Percentiles rank a stretch among this genome's conserved stretches.
Evolutionary conservation across 306 rosid species (phyloP).

Genomic region (Fragaria vesca): DNA sequence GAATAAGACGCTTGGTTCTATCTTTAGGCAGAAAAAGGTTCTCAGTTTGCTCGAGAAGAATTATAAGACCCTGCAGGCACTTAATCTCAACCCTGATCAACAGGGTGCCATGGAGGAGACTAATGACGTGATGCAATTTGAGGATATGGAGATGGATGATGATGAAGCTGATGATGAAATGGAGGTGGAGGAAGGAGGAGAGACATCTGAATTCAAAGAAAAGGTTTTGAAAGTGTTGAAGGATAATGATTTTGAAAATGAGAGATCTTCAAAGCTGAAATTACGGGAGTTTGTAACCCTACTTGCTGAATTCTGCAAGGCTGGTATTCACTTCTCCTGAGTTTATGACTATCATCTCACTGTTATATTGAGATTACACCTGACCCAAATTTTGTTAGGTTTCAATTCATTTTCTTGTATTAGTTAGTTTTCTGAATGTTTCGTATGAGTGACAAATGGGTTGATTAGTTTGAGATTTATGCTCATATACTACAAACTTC

Average conservation of each 20-base stretch:
- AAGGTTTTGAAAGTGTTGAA: slow-evolving; percentile 69
- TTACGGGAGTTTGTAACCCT: slow-evolving; percentile 71
- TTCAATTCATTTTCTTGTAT: slow-evolving; percentile 4
- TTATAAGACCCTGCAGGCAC: slow-evolving; percentile 64
- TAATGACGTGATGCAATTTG: slow-evolving; percentile 32
- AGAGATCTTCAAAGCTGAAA: slow-evolving; percentile 83
- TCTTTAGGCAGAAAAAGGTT: slow-evolving; percentile 82
- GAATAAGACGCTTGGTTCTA: slow-evolving; percentile 92
- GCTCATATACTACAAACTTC: not conserved
- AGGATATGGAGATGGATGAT: slow-evolving; percentile 51
- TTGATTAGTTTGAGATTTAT: not conserved
- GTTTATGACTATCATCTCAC: not conserved
- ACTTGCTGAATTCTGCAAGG: slow-evolving; percentile 76
- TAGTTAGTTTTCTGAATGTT: not conserved
- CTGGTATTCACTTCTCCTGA: slow-evolving; percentile 79
- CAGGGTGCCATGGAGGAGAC: slow-evolving; percentile 37
- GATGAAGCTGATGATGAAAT: slow-evolving; percentile 52
- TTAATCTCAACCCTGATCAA: slow-evolving; percentile 44
- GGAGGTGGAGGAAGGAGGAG: slow-evolving; percentile 62
- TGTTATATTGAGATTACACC: not conserved
- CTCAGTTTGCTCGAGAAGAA: slow-evolving; percentile 75
- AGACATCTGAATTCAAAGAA: slow-evolving; percentile 70
- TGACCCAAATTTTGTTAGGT: slow-evolving; percentile 21
- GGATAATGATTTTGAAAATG: slow-evolving; percentile 82
- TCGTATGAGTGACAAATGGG: not conserved